These are phyloP conservation scores for Lentithecium fluviatile DNA, from an alignment of 495 filamentous ascomycete species.

Conservation along the genomic window DNA sequence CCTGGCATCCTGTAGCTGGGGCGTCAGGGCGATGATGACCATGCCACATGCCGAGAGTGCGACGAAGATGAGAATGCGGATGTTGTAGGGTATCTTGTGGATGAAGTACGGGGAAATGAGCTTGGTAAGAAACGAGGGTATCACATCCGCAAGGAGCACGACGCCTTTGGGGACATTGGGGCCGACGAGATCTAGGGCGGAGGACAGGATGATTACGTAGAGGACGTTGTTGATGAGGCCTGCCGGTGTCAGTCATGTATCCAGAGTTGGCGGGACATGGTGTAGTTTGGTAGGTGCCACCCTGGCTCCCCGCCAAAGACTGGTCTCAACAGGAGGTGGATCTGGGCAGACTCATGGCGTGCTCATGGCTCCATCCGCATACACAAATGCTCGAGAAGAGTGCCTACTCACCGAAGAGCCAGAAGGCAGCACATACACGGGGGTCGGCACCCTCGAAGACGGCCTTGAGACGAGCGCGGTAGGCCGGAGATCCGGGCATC, in stretches of 20 bases:
- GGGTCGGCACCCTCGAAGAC: slow-evolving; percentile 68
- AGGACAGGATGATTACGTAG: slow-evolving; percentile 93
- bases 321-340: too few relatives aligned
- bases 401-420: slow-evolving; percentile 74
- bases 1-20: slow-evolving; percentile 55
- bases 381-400: too few relatives aligned
- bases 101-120: slow-evolving; percentile 91
- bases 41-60: slow-evolving; percentile 74
- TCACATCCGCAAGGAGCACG: slow-evolving; percentile 88
- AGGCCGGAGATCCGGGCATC: slow-evolving; percentile 70
- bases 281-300: neutral
- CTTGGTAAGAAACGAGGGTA: slow-evolving; percentile 86
- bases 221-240: slow-evolving; percentile 97
- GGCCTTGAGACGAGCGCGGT: slow-evolving; percentile 60
- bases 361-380: too few relatives aligned
- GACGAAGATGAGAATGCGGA: slow-evolving; percentile 72
- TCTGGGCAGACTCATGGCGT: too few relatives aligned
- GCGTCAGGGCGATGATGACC: slow-evolving; percentile 81
- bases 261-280: neutral
- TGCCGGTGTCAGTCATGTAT: slow-evolving; percentile 39
- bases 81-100: slow-evolving; percentile 74
- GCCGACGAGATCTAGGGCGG: slow-evolving; percentile 94
- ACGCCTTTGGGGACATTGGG: slow-evolving; percentile 79
- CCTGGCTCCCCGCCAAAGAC: too few relatives aligned
- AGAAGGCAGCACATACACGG: slow-evolving; percentile 78